Evolutionary conservation across 106 monocot species (phyloP).

Genomic region (Posidonia australis): DNA sequence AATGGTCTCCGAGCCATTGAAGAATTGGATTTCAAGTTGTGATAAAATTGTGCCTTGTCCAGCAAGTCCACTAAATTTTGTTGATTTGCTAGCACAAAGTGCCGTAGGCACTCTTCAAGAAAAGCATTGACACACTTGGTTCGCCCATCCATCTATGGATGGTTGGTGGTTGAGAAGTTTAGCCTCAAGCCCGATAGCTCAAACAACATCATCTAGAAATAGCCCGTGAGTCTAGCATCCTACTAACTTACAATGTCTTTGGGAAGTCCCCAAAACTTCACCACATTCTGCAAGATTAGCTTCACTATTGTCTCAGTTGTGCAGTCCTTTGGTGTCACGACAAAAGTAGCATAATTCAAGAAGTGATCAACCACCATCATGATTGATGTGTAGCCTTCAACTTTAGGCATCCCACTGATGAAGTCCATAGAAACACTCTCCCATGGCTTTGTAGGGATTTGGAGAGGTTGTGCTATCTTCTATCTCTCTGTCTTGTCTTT

Average conservation of each 20-base stretch:
- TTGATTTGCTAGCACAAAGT: neutral
- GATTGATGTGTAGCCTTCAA: no score
- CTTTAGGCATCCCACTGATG: neutral
- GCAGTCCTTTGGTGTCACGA: neutral
- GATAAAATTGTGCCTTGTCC: neutral
- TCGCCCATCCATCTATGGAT: neutral
- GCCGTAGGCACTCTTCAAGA: neutral
- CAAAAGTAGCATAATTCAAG: neutral
- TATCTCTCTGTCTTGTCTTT: no score
- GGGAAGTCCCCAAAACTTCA: neutral
- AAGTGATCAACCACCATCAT: no score
- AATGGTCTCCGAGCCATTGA: neutral
- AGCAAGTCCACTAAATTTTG: neutral
- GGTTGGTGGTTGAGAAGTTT: neutral
- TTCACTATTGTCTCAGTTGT: neutral
- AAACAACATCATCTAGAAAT: neutral
- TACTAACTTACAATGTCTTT: constrained; percentile 1
- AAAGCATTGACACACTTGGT: neutral
- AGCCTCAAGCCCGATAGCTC: neutral
- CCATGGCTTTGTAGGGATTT: no score
- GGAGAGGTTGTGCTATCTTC: neutral
- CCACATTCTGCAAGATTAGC: neutral
- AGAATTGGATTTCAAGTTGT: neutral
- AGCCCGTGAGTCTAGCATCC: neutral
- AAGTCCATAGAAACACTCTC: constrained; percentile 4